A percentile compares a stretch with the other conserved stretches of the same genome.
These are phyloP conservation scores for Elsinoe necatrix DNA, from an alignment of 2,329 filamentous ascomycete species.

Conservation along the genomic window DNA sequence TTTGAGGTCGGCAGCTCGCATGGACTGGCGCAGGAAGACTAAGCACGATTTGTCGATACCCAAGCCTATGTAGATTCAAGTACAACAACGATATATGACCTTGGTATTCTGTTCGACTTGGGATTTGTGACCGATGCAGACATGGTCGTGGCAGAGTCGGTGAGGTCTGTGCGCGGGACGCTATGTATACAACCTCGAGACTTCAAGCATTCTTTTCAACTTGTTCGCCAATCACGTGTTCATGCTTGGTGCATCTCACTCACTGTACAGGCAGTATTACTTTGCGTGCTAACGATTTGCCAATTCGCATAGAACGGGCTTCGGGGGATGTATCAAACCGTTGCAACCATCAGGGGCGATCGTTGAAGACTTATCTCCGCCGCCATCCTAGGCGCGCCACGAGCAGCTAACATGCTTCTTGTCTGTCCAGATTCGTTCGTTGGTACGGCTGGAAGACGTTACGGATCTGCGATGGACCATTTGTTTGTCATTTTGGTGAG, in stretches of 20 bases:
- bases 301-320: too few relatives aligned
- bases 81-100: neutral
- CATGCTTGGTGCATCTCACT: too few relatives aligned
- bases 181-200: too few relatives aligned
- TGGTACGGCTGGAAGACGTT: neutral
- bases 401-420: neutral
- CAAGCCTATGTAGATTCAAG: neutral
- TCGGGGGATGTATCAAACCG: neutral
- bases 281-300: too few relatives aligned
- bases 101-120: too few relatives aligned
- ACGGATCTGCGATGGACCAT: neutral
- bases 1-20: slow-evolving; percentile 39
- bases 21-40: slow-evolving; percentile 38
- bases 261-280: too few relatives aligned
- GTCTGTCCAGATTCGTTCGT: neutral
- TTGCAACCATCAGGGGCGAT: neutral
- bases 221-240: too few relatives aligned
- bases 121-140: too few relatives aligned
- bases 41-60: slow-evolving; percentile 9
- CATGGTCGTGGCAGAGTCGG: too few relatives aligned
- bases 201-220: too few relatives aligned
- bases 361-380: neutral
- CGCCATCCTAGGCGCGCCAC: neutral
- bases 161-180: too few relatives aligned
- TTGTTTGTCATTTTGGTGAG: neutral